phyloP scores from a whole-genome alignment of 2,329 filamentous ascomycete species.

The Mollisiaceae sp. region DNA sequence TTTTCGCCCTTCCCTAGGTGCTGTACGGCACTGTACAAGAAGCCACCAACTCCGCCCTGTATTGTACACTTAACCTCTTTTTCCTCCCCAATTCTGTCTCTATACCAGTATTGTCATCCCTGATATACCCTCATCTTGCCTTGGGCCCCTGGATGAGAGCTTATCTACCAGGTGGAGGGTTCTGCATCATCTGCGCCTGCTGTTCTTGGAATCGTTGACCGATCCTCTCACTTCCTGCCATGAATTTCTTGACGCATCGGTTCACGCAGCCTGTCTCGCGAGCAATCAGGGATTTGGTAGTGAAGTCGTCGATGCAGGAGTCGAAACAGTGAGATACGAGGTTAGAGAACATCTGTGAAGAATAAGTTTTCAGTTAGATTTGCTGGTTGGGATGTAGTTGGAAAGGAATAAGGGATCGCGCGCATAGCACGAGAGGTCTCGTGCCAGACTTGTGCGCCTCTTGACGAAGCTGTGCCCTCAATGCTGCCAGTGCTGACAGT shows the following conservation, averaged over 20 bases:
- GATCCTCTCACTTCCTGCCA: conserved; percentile 88
- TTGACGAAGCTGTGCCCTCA: background rate
- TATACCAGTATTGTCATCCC: background rate
- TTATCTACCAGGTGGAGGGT: conserved; percentile 40
- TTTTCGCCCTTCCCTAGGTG: conserved; percentile 2
- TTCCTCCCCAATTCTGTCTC: background rate
- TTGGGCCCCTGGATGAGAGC: background rate
- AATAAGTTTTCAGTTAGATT: conserved; percentile 24
- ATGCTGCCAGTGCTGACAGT: background rate
- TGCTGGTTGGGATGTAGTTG: background rate
- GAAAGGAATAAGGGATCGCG: background rate
- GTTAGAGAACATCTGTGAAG: conserved; percentile 61
- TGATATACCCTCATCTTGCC: background rate
- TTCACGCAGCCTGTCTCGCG: conserved; percentile 91
- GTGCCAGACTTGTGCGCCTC: conserved; percentile 2
- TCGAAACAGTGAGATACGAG: conserved; percentile 91
- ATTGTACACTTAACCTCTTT: background rate
- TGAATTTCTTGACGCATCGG: conserved; percentile 94
- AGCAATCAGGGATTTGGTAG: conserved; percentile 88
- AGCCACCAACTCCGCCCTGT: conserved; percentile 4
- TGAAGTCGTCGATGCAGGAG: conserved; percentile 98
- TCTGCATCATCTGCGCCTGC: conserved; percentile 61
- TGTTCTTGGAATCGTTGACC: conserved; percentile 86
- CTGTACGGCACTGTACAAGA: conserved; percentile 1
- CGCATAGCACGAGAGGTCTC: background rate